These are phyloP conservation scores for Xylaria nigripes DNA, from an alignment of 495 filamentous ascomycete genomes.

Conservation along the genomic window DNA sequence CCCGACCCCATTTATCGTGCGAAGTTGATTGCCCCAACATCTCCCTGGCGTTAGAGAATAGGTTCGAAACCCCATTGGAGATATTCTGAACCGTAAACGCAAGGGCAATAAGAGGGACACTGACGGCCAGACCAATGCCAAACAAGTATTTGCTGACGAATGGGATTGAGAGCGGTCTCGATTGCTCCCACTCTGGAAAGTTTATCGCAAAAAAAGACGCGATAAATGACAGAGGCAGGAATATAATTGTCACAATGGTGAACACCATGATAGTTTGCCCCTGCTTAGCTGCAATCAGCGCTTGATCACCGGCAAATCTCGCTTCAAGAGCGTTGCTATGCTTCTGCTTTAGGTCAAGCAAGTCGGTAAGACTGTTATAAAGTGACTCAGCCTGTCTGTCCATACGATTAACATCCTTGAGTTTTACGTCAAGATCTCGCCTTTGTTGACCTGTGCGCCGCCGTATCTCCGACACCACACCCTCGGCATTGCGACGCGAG, in stretches of 20 bases:
- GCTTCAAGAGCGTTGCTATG: conserved; percentile 66
- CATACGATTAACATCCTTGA: conserved; percentile 61
- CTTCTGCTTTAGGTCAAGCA: conserved; percentile 58
- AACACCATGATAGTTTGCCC: conserved; percentile 70
- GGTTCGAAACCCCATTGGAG: conserved; percentile 24
- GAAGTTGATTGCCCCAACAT: background rate
- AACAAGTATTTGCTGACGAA: conserved; percentile 61
- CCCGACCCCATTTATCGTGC: background rate
- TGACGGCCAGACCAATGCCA: conserved; percentile 58
- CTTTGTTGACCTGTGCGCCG: conserved; percentile 53
- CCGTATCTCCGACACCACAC: conserved; percentile 44
- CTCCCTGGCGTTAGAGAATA: background rate
- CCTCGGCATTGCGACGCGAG: conserved; percentile 30
- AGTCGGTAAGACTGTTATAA: conserved; percentile 54
- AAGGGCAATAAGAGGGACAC: conserved; percentile 51
- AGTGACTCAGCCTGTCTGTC: conserved; percentile 59
- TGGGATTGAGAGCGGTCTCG: conserved; percentile 35
- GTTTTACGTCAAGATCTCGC: conserved; percentile 51
- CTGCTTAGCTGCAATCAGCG: conserved; percentile 55
- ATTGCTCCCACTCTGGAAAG: conserved; percentile 42
- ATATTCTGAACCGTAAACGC: conserved; percentile 54
- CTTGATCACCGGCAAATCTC: conserved; percentile 59
- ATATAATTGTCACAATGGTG: conserved; percentile 63
- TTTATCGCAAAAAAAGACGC: conserved; percentile 60
- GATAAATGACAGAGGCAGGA: conserved; percentile 61